phyloP scores from a whole-genome alignment of 768 basidiomycete species.

The Termitomyces sp. region DNA sequence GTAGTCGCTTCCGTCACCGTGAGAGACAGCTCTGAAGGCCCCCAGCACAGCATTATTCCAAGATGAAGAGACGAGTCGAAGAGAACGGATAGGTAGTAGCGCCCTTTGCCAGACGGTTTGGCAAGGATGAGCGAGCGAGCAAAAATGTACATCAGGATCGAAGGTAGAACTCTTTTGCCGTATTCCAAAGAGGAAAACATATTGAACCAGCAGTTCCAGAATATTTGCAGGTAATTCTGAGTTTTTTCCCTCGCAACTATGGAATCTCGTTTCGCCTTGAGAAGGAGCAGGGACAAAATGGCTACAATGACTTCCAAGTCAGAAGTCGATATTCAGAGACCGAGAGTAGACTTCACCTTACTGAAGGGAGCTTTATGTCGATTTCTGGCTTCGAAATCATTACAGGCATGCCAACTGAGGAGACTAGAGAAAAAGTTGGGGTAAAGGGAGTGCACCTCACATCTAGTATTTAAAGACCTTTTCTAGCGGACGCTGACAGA shows the following conservation, averaged over 20 bases:
- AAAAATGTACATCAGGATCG: conserved; percentile 15
- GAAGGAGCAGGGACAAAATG: background rate
- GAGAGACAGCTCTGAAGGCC: background rate
- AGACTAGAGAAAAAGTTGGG: no score
- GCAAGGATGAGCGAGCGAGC: conserved; percentile 18
- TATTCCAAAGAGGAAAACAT: background rate
- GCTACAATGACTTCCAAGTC: no score
- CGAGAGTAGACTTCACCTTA: no score
- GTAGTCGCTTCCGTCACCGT: background rate
- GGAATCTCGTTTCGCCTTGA: background rate
- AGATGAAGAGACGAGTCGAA: conserved; percentile 17
- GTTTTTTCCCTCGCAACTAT: background rate
- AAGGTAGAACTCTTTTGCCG: background rate
- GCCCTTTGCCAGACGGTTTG: conserved; percentile 6
- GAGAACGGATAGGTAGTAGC: conserved; percentile 10
- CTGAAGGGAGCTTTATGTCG: no score
- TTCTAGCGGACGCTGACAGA: no score
- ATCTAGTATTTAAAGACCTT: no score
- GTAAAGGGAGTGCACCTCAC: no score
- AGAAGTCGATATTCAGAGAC: no score
- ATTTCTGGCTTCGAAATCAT: no score
- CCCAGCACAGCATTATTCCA: conserved; percentile 19
- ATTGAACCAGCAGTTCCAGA: conserved; percentile 5
- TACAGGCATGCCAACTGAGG: no score
- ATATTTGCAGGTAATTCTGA: conserved; percentile 6